Percentiles rank a stretch among this genome's conserved stretches.
phyloP scores from a whole-genome alignment of 495 filamentous ascomycete genomes.

The Wilcoxina mikolae region DNA sequence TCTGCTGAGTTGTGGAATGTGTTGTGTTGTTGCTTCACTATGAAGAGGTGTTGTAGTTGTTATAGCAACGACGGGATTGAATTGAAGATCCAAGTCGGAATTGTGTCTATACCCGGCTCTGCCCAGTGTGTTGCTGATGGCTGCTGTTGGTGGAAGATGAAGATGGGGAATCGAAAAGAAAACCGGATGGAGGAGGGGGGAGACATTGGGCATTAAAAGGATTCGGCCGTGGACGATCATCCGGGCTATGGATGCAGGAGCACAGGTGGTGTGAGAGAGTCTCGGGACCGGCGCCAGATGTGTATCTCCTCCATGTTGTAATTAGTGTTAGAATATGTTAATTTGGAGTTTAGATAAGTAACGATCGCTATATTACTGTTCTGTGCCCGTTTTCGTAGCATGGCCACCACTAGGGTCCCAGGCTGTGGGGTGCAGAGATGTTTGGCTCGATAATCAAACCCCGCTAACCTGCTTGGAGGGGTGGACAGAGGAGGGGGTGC shows the following conservation, averaged over 20 bases:
- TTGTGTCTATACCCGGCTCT: background rate
- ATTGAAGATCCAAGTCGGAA: background rate
- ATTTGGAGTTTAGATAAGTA: background rate
- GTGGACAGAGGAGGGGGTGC: background rate
- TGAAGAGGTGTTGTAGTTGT: background rate
- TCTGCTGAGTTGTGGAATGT: background rate
- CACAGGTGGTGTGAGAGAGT: background rate
- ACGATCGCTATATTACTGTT: background rate
- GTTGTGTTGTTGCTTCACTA: background rate
- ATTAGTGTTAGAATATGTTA: slow-evolving; percentile 10
- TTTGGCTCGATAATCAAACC: background rate
- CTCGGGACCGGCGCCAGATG: slow-evolving; percentile 1
- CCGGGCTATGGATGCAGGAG: background rate
- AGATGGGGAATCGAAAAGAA: background rate
- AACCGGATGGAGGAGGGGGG: background rate
- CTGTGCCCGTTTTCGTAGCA: slow-evolving; percentile 4
- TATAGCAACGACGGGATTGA: background rate
- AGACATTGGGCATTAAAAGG: background rate
- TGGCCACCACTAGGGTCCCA: background rate
- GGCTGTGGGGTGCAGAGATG: background rate
- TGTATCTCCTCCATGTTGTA: slow-evolving; percentile 3
- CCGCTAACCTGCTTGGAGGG: background rate
- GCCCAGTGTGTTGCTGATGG: background rate
- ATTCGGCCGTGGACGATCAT: background rate
- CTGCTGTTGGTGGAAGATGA: background rate